A percentile compares a stretch with the other conserved stretches of the same genome.
Conservation (phyloP, 352 stramenopile species). For the Phytophthora tubulina region DNA sequence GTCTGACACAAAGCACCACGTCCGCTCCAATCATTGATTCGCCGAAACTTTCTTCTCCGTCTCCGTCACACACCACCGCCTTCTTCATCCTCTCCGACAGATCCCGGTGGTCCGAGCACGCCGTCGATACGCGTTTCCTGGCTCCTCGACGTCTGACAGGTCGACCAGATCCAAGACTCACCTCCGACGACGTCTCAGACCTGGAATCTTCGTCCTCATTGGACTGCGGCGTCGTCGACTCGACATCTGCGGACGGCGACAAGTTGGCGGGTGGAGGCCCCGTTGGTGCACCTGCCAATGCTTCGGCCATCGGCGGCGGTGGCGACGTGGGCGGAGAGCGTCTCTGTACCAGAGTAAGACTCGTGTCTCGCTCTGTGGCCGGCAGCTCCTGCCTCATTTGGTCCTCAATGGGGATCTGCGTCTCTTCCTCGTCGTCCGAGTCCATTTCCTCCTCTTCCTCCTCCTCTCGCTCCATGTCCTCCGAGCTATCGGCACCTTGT, state of each 20-base stretch:
- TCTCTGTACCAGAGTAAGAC: conserved; percentile 26
- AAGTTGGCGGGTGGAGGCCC: conserved; percentile 21
- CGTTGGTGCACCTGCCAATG: conserved; percentile 20
- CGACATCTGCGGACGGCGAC: conserved; percentile 56
- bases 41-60: conserved; percentile 53
- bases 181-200: conserved; percentile 79
- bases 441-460: conserved; percentile 39
- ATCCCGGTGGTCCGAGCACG: conserved; percentile 75
- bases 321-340: conserved; percentile 38
- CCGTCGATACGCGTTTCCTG: conserved; percentile 51
- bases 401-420: conserved; percentile 45
- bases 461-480: conserved; percentile 44
- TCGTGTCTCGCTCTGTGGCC: conserved; percentile 33
- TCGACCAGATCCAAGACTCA: conserved; percentile 46
- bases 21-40: conserved; percentile 73
- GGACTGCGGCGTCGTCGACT: conserved; percentile 60
- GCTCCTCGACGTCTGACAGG: conserved; percentile 27
- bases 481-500: conserved; percentile 21
- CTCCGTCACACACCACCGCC: conserved; percentile 41
- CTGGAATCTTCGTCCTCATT: conserved; percentile 84
- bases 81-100: conserved; percentile 68
- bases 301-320: conserved; percentile 34
- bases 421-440: conserved; percentile 48
- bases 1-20: conserved; percentile 72
- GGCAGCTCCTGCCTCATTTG: conserved; percentile 47